Percentiles rank a stretch among this genome's conserved stretches.
Conservation (phyloP, 2,329 filamentous ascomycete species). For the Scedosporium dehoogii region DNA sequence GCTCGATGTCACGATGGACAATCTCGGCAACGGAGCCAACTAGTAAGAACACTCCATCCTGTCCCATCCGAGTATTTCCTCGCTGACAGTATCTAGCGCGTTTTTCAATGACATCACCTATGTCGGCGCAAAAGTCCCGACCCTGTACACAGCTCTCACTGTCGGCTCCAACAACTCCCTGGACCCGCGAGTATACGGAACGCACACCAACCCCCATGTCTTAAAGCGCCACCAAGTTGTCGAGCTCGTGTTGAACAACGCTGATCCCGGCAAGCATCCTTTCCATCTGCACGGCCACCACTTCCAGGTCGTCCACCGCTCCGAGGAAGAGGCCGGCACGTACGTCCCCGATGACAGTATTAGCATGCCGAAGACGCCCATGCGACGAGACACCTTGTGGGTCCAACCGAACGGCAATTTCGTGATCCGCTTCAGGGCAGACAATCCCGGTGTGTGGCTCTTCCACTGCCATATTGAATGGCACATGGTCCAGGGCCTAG, state of each 20-base stretch:
- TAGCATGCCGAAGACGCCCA: constrained; percentile 44
- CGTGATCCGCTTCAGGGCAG: constrained; percentile 55
- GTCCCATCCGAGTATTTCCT: too few species aligned
- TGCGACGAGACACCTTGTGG: constrained; percentile 60
- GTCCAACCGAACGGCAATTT: constrained; percentile 57
- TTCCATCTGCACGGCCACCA: constrained; percentile 73
- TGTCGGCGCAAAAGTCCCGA: constrained; percentile 63
- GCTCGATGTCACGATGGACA: constrained; percentile 55
- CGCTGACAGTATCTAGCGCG: constrained; percentile 35
- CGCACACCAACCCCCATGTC: constrained; percentile 56
- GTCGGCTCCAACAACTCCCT: constrained; percentile 48
- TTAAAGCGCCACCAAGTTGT: constrained; percentile 59
- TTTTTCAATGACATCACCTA: constrained; percentile 76
- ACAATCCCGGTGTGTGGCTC: constrained; percentile 59
- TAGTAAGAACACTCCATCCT: background rate
- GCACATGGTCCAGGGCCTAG: constrained; percentile 60
- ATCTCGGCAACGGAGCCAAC: constrained; percentile 52
- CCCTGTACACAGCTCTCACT: constrained; percentile 65
- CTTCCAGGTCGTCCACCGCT: constrained; percentile 59
- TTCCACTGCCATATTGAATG: constrained; percentile 79
- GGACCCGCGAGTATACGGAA: constrained; percentile 54
- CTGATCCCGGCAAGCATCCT: constrained; percentile 60
- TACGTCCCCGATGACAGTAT: constrained; percentile 38
- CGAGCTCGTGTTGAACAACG: constrained; percentile 68
- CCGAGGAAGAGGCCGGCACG: constrained; percentile 44